These are phyloP conservation scores for Potentilla sterilis DNA, from an alignment of 306 rosid species.

Conservation along the genomic window DNA sequence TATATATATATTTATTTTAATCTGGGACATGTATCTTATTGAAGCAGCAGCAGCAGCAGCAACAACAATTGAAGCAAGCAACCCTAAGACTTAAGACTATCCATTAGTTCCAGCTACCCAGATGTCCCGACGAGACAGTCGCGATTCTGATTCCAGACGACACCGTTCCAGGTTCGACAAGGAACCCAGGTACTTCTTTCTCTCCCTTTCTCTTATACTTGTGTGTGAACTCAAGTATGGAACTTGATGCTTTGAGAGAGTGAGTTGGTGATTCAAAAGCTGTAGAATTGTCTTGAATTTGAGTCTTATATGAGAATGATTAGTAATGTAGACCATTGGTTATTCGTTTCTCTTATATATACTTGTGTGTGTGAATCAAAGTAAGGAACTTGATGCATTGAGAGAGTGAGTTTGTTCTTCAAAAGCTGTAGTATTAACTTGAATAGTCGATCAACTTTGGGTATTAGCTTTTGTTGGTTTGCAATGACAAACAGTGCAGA, in stretches of 20 bases:
- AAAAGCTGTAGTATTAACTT: not conserved
- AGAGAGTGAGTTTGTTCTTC: not conserved
- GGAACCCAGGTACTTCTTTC: slow-evolving; percentile 60
- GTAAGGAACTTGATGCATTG: not conserved
- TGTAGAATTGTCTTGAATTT: not conserved
- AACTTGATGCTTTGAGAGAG: not conserved
- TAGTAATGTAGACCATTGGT: too few relatives aligned
- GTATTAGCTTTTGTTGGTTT: not conserved
- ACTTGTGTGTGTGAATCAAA: not conserved
- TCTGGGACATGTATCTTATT: too few relatives aligned
- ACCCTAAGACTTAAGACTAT: not conserved
- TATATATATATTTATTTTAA: too few relatives aligned
- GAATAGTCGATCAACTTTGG: not conserved
- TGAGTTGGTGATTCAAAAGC: not conserved
- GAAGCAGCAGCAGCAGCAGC: too few relatives aligned
- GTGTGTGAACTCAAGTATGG: not conserved
- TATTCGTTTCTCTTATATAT: not conserved
- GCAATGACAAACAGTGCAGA: not conserved
- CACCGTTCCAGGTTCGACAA: slow-evolving; percentile 72
- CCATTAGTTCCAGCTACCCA: not conserved
- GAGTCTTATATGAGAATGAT: too few relatives aligned
- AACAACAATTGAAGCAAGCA: not conserved
- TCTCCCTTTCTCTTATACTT: slow-evolving; percentile 2
- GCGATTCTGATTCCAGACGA: slow-evolving; percentile 64
- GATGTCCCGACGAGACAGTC: slow-evolving; percentile 73